Evolutionary conservation across 2,329 filamentous ascomycete genomes (phyloP).

Genomic region (Penicillium fuscoglaucum): DNA sequence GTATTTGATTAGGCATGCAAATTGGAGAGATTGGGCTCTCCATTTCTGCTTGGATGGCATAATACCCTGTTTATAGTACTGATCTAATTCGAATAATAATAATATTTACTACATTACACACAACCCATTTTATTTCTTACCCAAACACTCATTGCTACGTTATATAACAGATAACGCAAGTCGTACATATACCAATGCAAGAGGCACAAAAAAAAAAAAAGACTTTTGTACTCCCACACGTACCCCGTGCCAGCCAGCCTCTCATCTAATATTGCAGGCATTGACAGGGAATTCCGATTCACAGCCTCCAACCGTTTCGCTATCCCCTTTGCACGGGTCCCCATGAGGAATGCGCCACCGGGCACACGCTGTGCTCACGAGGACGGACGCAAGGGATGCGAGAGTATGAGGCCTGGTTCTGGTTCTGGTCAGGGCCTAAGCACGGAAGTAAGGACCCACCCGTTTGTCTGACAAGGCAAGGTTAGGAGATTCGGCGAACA

Average conservation of each 20-base stretch:
- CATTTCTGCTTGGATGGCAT: background rate
- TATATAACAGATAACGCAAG: background rate
- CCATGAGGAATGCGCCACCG: constrained; percentile 21
- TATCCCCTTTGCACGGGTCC: constrained; percentile 4
- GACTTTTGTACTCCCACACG: background rate
- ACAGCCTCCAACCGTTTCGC: constrained; percentile 3
- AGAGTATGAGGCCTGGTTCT: background rate
- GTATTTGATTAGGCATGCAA: background rate
- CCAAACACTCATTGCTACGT: background rate
- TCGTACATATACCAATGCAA: background rate
- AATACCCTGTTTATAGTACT: constrained; percentile 3
- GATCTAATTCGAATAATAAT: background rate
- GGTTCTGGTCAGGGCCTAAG: background rate
- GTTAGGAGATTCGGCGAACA: background rate
- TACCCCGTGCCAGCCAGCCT: background rate
- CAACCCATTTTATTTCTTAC: background rate
- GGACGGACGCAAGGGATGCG: constrained; percentile 23
- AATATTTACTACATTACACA: background rate
- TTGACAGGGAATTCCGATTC: constrained; percentile 1
- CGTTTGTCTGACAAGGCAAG: constrained; percentile 10
- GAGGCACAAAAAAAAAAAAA: background rate
- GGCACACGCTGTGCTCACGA: constrained; percentile 20
- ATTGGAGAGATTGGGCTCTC: background rate
- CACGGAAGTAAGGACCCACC: constrained; percentile 13
- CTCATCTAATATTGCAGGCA: background rate